phyloP scores from a whole-genome alignment of 345 rosid species.

The Citrus glauca region DNA sequence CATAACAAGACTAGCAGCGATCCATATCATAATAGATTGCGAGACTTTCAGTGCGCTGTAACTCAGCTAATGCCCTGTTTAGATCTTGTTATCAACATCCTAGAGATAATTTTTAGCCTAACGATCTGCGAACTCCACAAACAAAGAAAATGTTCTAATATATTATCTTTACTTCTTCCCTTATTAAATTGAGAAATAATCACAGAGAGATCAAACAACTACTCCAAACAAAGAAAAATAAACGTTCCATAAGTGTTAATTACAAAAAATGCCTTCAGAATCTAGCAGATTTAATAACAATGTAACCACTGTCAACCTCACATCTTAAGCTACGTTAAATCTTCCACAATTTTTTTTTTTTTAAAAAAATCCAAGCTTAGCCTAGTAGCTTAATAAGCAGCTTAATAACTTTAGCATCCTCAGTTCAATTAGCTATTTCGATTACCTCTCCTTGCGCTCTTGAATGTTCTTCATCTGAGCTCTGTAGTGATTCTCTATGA shows the following conservation, averaged over 20 bases:
- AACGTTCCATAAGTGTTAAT: not conserved
- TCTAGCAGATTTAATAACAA: not conserved
- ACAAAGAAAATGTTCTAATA: not conserved
- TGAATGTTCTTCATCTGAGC: constrained; percentile 87
- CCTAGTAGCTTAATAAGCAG: not conserved
- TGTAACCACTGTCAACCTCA: not conserved
- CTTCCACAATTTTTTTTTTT: not conserved
- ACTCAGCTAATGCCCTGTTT: not conserved
- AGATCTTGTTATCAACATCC: not conserved
- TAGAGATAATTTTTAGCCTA: not conserved
- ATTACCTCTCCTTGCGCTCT: constrained; percentile 87
- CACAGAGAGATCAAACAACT: not conserved
- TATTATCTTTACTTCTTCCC: not conserved
- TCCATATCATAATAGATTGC: not conserved
- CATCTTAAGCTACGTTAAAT: not conserved
- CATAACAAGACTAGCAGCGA: not conserved
- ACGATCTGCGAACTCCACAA: not conserved
- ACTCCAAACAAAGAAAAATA: not conserved
- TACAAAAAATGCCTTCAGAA: not conserved
- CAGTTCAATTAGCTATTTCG: not conserved
- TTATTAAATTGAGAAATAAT: not conserved
- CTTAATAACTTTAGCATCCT: not conserved
- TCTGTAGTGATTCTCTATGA: constrained; percentile 93
- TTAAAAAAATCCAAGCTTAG: not conserved
- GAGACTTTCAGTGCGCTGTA: too few relatives aligned